A percentile compares a stretch with the other conserved stretches of the same genome.
These are phyloP conservation scores for Aspergillus alliaceus DNA, from an alignment of 2,329 filamentous ascomycete genomes.

Conservation along the genomic window DNA sequence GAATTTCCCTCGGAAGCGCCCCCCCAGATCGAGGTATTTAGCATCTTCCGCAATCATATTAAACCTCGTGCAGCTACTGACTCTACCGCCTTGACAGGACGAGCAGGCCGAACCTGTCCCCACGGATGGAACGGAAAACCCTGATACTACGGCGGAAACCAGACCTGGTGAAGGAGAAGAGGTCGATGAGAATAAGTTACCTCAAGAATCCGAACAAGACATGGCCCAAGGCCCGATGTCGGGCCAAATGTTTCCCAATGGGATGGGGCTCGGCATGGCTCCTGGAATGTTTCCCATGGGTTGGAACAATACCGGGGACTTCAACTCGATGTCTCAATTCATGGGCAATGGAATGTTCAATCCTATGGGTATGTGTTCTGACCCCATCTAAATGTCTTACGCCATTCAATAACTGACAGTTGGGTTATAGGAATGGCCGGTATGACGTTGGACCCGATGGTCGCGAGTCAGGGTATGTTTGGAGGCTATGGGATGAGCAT, in stretches of 20 bases:
- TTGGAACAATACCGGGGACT: slow-evolving; percentile 59
- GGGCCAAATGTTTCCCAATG: slow-evolving; percentile 21
- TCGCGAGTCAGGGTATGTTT: slow-evolving; percentile 50
- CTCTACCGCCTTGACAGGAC: slow-evolving; percentile 8
- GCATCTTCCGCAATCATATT: background rate
- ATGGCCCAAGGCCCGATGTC: slow-evolving; percentile 8
- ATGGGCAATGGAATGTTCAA: slow-evolving; percentile 52
- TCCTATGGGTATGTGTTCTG: slow-evolving; percentile 79
- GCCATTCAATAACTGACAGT: slow-evolving; percentile 14
- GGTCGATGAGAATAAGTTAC: slow-evolving; percentile 7
- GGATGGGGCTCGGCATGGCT: slow-evolving; percentile 46
- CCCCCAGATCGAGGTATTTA: slow-evolving; percentile 18
- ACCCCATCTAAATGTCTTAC: background rate
- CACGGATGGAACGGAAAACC: slow-evolving; percentile 8
- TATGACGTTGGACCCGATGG: slow-evolving; percentile 73
- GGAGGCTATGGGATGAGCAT: slow-evolving; percentile 67
- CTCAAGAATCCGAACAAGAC: slow-evolving; percentile 17
- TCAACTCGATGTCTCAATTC: slow-evolving; percentile 72
- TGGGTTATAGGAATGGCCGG: slow-evolving; percentile 66
- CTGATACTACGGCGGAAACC: slow-evolving; percentile 10
- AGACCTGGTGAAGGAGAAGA: slow-evolving; percentile 15
- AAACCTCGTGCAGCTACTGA: background rate
- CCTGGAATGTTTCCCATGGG: slow-evolving; percentile 58
- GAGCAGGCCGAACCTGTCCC: slow-evolving; percentile 12
- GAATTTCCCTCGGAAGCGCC: slow-evolving; percentile 6